Conservation (phyloP, 192 early-diverging fungal genomes). For the Mortierella antarctica region DNA sequence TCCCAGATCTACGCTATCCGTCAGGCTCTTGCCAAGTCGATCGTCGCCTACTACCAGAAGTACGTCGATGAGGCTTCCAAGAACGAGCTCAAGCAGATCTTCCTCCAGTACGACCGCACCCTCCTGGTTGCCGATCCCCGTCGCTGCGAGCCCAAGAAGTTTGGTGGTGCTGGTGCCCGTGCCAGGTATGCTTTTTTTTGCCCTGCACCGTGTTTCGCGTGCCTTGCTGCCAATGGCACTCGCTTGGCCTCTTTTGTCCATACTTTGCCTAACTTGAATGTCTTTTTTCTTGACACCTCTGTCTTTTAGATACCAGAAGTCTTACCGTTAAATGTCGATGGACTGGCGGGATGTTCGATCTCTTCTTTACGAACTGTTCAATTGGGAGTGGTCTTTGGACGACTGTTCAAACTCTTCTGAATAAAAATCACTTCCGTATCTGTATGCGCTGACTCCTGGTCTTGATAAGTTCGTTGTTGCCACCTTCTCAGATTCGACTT, state of each 20-base stretch:
- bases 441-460: not conserved
- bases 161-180: slow-evolving; percentile 99
- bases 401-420: slow-evolving; percentile 18
- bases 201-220: not conserved
- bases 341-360: slow-evolving; percentile 44
- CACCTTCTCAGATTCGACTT: too few relatives aligned
- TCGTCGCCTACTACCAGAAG: slow-evolving; percentile 99
- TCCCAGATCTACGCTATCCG: slow-evolving; percentile 99
- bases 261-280: not conserved
- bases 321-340: slow-evolving; percentile 80
- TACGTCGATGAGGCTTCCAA: slow-evolving; percentile 99
- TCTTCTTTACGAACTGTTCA: slow-evolving; percentile 40
- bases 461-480: too few relatives aligned
- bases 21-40: slow-evolving; percentile 98
- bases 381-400: slow-evolving; percentile 20
- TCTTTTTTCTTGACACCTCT: slow-evolving; percentile 1
- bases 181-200: slow-evolving; percentile 71
- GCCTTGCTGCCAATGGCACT: not conserved
- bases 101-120: slow-evolving; percentile 90
- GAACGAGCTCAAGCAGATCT: slow-evolving; percentile 98
- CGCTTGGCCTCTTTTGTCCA: slow-evolving; percentile 1
- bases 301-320: slow-evolving; percentile 77
- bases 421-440: slow-evolving; percentile 38
- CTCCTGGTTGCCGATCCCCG: slow-evolving; percentile 99
- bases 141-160: slow-evolving; percentile 99